Conservation (phyloP, 2,329 filamentous ascomycete species). For the Geosmithia flava region DNA sequence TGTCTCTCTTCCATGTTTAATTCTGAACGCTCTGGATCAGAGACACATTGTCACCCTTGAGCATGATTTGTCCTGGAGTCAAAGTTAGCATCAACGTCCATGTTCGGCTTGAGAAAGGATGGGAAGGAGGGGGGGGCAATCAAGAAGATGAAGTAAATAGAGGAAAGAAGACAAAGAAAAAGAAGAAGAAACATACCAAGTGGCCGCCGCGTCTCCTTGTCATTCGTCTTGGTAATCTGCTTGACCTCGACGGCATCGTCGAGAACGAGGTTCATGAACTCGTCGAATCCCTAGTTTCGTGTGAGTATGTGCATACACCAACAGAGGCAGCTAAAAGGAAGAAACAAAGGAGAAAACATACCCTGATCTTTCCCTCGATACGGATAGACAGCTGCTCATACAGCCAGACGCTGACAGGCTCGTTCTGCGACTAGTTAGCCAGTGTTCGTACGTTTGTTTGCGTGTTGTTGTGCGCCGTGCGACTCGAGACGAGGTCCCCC, state of each 20-base stretch:
- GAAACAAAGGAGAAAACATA: constrained; percentile 27
- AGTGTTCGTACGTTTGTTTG: neutral
- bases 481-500: neutral
- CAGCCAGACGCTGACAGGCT: constrained; percentile 87
- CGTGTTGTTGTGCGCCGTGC: neutral
- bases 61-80: constrained; percentile 62
- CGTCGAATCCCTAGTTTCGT: constrained; percentile 70
- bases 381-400: constrained; percentile 91
- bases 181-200: constrained; percentile 46
- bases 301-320: neutral
- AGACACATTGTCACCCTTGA: constrained; percentile 82
- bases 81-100: too few relatives aligned
- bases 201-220: constrained; percentile 62
- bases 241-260: constrained; percentile 93
- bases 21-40: constrained; percentile 49
- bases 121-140: neutral
- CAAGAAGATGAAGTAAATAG: neutral
- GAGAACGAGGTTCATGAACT: constrained; percentile 98
- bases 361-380: constrained; percentile 93
- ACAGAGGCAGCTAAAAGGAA: constrained; percentile 35
- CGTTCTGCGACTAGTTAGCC: constrained; percentile 38
- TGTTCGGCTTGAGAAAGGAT: neutral
- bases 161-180: neutral
- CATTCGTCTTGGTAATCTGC: constrained; percentile 66
- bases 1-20: neutral